Conservation (phyloP, 352 stramenopile genomes). For the Globisporangium lucens region DNA sequence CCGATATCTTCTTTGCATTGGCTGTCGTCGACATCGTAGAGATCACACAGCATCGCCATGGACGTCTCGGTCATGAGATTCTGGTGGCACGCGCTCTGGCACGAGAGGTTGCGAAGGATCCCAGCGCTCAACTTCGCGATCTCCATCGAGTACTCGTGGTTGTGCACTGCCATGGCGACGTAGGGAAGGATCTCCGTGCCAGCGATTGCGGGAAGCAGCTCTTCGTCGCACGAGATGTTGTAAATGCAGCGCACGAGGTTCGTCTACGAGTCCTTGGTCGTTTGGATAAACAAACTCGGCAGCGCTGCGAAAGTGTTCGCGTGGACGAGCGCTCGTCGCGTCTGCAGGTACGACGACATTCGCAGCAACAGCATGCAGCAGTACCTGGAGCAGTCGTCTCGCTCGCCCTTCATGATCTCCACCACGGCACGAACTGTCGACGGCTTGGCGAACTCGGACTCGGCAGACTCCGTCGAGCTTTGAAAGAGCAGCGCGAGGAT, state of each 20-base stretch:
- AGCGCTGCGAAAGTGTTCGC: constrained; percentile 19
- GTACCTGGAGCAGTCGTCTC: constrained; percentile 33
- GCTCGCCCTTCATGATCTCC: constrained; percentile 18
- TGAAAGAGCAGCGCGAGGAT: constrained; percentile 34
- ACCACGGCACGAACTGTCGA: constrained; percentile 21
- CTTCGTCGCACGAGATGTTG: constrained; percentile 50
- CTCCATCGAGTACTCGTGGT: constrained; percentile 21
- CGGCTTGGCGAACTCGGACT: constrained; percentile 31
- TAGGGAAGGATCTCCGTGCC: constrained; percentile 21
- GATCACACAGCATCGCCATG: constrained; percentile 38
- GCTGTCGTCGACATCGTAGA: constrained; percentile 49
- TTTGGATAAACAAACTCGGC: constrained; percentile 32
- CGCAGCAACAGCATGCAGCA: constrained; percentile 58
- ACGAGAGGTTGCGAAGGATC: constrained; percentile 58
- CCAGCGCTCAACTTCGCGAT: constrained; percentile 23
- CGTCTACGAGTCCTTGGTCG: constrained; percentile 28
- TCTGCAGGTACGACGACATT: constrained; percentile 44
- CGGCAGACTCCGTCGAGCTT: constrained; percentile 22
- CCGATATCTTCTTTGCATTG: constrained; percentile 48
- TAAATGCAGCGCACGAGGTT: constrained; percentile 58
- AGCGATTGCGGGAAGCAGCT: constrained; percentile 27
- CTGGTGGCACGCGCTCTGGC: constrained; percentile 28
- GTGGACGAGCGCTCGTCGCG: constrained; percentile 24
- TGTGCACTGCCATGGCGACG: constrained; percentile 21
- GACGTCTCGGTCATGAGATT: constrained; percentile 37